Percentiles rank a stretch among this genome's conserved stretches.
Evolutionary conservation across 108 stramenopile species (phyloP).

Genomic region (Fragilaria crotonensis): DNA sequence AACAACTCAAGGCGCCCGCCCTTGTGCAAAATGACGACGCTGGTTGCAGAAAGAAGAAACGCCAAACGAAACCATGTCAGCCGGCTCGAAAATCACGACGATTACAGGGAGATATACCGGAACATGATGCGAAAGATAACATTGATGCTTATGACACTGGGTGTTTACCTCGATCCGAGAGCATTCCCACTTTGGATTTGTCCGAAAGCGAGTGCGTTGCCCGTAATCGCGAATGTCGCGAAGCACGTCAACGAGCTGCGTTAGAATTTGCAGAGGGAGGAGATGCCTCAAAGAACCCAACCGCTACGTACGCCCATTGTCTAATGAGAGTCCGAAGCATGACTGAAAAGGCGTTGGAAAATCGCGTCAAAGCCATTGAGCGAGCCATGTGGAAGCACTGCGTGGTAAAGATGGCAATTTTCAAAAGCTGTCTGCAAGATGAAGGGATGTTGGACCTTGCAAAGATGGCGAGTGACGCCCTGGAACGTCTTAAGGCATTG

Average conservation of each 20-base stretch:
- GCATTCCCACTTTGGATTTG: too few species aligned
- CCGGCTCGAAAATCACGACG: conserved; percentile 47
- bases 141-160: conserved; percentile 17
- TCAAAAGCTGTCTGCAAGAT: conserved; percentile 82
- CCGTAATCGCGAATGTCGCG: conserved; percentile 55
- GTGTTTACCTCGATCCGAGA: too few species aligned
- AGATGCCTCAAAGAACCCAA: conserved; percentile 67
- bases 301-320: conserved; percentile 86
- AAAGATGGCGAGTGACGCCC: conserved; percentile 53
- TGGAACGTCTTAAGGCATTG: conserved; percentile 78
- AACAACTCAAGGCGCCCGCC: background rate
- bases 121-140: conserved; percentile 6
- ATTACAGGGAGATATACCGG: conserved; percentile 33
- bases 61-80: background rate
- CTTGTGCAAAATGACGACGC: background rate
- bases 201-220: conserved; percentile 39
- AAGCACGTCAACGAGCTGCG: conserved; percentile 58
- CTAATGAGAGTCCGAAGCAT: conserved; percentile 72
- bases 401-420: conserved; percentile 88
- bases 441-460: conserved; percentile 75
- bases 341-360: conserved; percentile 63
- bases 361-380: conserved; percentile 77
- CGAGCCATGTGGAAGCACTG: conserved; percentile 83
- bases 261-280: conserved; percentile 13
- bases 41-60: conserved; percentile 5